Conservation (phyloP, 2,329 filamentous ascomycete species). For the Alternaria brassicae region DNA sequence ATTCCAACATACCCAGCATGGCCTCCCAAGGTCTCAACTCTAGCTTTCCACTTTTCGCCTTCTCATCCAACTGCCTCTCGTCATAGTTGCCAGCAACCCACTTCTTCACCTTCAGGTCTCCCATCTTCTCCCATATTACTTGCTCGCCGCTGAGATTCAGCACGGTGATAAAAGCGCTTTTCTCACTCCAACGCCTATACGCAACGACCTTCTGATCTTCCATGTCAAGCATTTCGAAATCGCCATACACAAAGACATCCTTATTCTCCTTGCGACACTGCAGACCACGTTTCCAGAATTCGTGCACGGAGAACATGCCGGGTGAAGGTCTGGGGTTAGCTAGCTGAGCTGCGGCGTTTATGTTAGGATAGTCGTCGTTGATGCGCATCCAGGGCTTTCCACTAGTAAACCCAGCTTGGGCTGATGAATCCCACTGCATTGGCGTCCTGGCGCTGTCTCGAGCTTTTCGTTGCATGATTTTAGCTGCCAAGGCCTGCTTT, state of each 20-base stretch:
- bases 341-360: slow-evolving; percentile 66
- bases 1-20: slow-evolving; percentile 36
- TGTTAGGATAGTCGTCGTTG: slow-evolving; percentile 60
- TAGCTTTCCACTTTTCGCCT: slow-evolving; percentile 27
- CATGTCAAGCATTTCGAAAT: slow-evolving; percentile 62
- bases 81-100: slow-evolving; percentile 51
- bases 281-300: slow-evolving; percentile 67
- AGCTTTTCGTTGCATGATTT: slow-evolving; percentile 64
- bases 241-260: slow-evolving; percentile 68
- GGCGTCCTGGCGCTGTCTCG: slow-evolving; percentile 72
- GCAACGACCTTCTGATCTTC: slow-evolving; percentile 48
- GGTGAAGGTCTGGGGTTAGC: slow-evolving; percentile 34
- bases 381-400: slow-evolving; percentile 68
- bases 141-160: slow-evolving; percentile 45
- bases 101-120: slow-evolving; percentile 35
- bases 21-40: slow-evolving; percentile 48
- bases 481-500: slow-evolving; percentile 38
- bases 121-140: slow-evolving; percentile 39
- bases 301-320: slow-evolving; percentile 58
- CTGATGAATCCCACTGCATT: slow-evolving; percentile 68
- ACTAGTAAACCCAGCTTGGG: slow-evolving; percentile 68
- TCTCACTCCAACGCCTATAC: slow-evolving; percentile 40
- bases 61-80: slow-evolving; percentile 32
- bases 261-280: slow-evolving; percentile 63
- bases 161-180: slow-evolving; percentile 39